These are phyloP conservation scores for Gracilaria domingensis DNA, from an alignment of 23 red algal species.

Conservation along the genomic window DNA sequence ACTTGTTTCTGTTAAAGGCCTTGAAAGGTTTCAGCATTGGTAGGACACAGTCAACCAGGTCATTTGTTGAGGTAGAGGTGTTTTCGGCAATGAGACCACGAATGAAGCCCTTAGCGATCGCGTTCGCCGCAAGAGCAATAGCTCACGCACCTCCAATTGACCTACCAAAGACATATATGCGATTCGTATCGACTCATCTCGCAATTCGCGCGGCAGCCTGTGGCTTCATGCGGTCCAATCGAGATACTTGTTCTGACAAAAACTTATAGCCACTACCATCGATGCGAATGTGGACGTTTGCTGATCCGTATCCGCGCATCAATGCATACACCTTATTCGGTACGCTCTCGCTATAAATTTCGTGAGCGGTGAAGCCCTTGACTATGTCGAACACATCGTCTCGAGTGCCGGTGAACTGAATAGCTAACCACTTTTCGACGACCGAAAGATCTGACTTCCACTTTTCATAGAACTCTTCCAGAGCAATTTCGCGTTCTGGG, in stretches of 20 bases:
- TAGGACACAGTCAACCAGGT: slow-evolving; percentile 89
- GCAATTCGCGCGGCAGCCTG: slow-evolving; percentile 96
- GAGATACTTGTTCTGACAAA: slow-evolving; percentile 84
- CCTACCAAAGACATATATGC: slow-evolving; percentile 86
- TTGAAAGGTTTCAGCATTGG: slow-evolving; percentile 81
- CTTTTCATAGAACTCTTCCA: slow-evolving; percentile 89
- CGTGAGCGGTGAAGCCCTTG: slow-evolving; percentile 75
- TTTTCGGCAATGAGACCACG: slow-evolving; percentile 91
- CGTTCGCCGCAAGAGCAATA: slow-evolving; percentile 58
- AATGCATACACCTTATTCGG: slow-evolving; percentile 98
- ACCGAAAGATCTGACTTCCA: slow-evolving; percentile 86
- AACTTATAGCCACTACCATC: slow-evolving; percentile 80
- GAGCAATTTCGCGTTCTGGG: slow-evolving; percentile 77
- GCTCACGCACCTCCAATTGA: slow-evolving; percentile 93
- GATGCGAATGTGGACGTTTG: slow-evolving; percentile 83
- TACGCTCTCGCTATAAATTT: slow-evolving; percentile 77
- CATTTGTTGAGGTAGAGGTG: slow-evolving; percentile 87
- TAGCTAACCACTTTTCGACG: slow-evolving; percentile 92
- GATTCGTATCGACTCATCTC: slow-evolving; percentile 64
- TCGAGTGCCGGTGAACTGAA: slow-evolving; percentile 84
- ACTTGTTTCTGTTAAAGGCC: slow-evolving; percentile 88
- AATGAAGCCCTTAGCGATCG: slow-evolving; percentile 33
- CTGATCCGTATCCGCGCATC: slow-evolving; percentile 77
- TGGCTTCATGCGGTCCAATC: slow-evolving; percentile 84
- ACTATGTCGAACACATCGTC: too few relatives aligned